Evolutionary conservation across 495 filamentous ascomycete species (phyloP), one percentile per base, ranked within the genome.

Genomic region (Talaromyces proteolyticus): DNA sequence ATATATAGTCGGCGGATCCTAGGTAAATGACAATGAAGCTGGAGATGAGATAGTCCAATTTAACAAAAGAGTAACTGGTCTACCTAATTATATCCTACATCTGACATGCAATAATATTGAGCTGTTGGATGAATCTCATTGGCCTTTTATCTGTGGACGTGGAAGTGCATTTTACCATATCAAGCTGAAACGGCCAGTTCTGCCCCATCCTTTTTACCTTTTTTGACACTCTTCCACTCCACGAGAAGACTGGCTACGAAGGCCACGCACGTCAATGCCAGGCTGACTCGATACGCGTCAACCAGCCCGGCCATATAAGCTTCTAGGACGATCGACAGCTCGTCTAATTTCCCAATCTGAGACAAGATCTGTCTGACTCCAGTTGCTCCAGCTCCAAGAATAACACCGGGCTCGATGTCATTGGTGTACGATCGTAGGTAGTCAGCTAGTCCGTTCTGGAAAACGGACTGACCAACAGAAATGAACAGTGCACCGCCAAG

Each of bases 381-480:
- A 0, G 84, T 85, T 0, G 81, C 84, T 4, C 85, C 85, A n/a
- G 72, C 65, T 14, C 60, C 66, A 18, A 84, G 64, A 21, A 86
- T 76, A 8, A 51, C 43, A 8, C 57, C 47, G 1, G 80, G 60
- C 22, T 74, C 53, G 7, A 86, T 61, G 18, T 45, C 43, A 14
- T 16, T 6, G 5, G 29, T 25, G 22, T 45, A 16, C 6, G 43
- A 26, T 6, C 29, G 59, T 3, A 93, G 62, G 34, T 82, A 80
- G 20, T 70, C 60, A 38, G 85, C n/a, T n/a, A 34, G 14, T 34
- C 14, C 29, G 14, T 34, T 34, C 8, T 10, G 29, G 14, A 34
- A 34, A 2, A 34, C 8, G 29, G 8, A 34, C 14, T 34, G 29
- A 8, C 8, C 29, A 34, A 34, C 14, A 14, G 8, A 8, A 8